Evolutionary conservation across 2,329 filamentous ascomycete genomes (phyloP).

Genomic region (Diplocarpon rosae): DNA sequence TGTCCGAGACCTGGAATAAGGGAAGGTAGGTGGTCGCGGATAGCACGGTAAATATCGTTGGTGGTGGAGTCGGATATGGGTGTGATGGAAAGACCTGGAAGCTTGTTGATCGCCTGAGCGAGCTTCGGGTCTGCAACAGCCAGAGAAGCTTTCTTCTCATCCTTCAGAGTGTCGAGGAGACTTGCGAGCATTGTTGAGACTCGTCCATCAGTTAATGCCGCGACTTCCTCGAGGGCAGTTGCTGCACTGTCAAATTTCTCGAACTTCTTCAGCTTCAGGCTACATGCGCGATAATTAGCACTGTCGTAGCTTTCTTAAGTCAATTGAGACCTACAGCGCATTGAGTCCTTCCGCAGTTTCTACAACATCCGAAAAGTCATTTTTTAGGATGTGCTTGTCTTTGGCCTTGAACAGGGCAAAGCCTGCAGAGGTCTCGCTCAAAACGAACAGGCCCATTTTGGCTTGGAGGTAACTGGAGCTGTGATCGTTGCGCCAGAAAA

Average conservation of each 20-base stretch:
- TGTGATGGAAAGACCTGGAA: slow-evolving; percentile 77
- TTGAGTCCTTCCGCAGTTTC: slow-evolving; percentile 75
- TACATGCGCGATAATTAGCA: slow-evolving; percentile 29
- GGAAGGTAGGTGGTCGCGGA: slow-evolving; percentile 80
- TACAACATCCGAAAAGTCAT: slow-evolving; percentile 63
- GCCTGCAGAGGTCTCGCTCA: slow-evolving; percentile 75
- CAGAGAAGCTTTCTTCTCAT: slow-evolving; percentile 93
- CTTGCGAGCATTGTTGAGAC: slow-evolving; percentile 76
- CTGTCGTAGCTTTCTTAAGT: slow-evolving; percentile 6
- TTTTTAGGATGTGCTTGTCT: slow-evolving; percentile 95
- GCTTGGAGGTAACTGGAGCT: slow-evolving; percentile 7
- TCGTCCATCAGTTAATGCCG: slow-evolving; percentile 83
- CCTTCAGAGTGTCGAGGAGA: slow-evolving; percentile 82
- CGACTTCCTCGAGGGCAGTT: slow-evolving; percentile 81
- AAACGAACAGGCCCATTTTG: slow-evolving; percentile 81
- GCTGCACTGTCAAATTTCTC: slow-evolving; percentile 93
- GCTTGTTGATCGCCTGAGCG: slow-evolving; percentile 81
- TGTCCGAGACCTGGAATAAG: slow-evolving; percentile 81
- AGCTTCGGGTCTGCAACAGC: slow-evolving; percentile 92
- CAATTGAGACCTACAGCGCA: slow-evolving; percentile 55
- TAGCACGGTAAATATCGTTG: slow-evolving; percentile 84
- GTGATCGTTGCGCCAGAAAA: slow-evolving; percentile 4
- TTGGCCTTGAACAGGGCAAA: slow-evolving; percentile 98
- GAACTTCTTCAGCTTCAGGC: slow-evolving; percentile 93
- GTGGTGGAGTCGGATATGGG: slow-evolving; percentile 73